These are phyloP conservation scores for Sarcodon sp. DNA, from an alignment of 768 basidiomycete genomes.

Conservation along the genomic window DNA sequence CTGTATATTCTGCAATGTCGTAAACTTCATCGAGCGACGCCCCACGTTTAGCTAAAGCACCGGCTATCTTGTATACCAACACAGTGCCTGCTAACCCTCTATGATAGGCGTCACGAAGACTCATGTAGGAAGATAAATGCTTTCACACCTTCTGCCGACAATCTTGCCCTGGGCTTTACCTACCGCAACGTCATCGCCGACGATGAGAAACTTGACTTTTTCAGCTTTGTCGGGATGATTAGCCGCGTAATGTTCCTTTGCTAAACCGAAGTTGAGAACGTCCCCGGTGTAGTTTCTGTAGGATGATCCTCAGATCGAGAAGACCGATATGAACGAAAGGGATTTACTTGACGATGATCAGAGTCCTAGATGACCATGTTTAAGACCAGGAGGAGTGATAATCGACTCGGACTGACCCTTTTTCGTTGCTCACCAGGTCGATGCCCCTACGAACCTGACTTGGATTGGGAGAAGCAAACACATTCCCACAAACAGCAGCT, in stretches of 20 bases:
- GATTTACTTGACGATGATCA: conserved; percentile 72
- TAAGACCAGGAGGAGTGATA: background rate
- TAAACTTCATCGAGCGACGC: conserved; percentile 60
- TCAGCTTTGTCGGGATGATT: conserved; percentile 54
- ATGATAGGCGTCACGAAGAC: no score
- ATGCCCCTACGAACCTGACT: conserved; percentile 75
- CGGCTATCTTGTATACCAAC: conserved; percentile 84
- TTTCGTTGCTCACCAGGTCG: conserved; percentile 58
- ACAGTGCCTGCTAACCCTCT: conserved; percentile 78
- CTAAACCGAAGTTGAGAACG: conserved; percentile 83
- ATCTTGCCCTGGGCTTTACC: conserved; percentile 70
- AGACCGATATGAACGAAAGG: background rate
- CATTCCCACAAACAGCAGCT: conserved; percentile 77
- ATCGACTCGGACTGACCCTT: conserved; percentile 34
- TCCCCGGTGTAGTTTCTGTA: conserved; percentile 82
- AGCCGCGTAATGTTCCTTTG: conserved; percentile 73
- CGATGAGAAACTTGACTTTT: conserved; percentile 62
- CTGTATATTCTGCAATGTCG: conserved; percentile 47
- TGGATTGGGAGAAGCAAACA: conserved; percentile 87
- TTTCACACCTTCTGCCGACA: conserved; percentile 61
- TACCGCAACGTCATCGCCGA: conserved; percentile 87
- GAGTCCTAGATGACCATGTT: conserved; percentile 31
- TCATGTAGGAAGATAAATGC: background rate
- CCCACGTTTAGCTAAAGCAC: conserved; percentile 62
- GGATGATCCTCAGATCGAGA: background rate